Evolutionary conservation across 768 basidiomycete species (phyloP).

Genomic region (Mycena metata): DNA sequence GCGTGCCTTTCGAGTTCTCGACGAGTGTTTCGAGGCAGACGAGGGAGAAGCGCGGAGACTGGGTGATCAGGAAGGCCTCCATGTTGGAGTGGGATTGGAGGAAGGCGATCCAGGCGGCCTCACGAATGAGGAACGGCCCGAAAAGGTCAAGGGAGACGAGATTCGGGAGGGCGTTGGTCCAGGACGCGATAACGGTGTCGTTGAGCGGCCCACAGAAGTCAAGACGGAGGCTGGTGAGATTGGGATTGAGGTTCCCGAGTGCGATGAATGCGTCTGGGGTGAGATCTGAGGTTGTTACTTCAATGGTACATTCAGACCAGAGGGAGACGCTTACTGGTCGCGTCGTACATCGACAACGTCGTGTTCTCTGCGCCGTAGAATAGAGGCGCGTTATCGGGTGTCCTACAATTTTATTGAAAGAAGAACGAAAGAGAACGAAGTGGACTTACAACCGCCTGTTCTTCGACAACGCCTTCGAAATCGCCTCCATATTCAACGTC

Average conservation of each 20-base stretch:
- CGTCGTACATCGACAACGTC: constrained; percentile 85
- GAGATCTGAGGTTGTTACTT: constrained; percentile 67
- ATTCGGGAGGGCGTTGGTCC: constrained; percentile 72
- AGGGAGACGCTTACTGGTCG: constrained; percentile 79
- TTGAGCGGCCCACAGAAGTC: constrained; percentile 90
- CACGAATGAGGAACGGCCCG: constrained; percentile 88
- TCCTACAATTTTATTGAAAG: constrained; percentile 58
- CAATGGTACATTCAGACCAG: background rate
- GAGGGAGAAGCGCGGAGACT: constrained; percentile 88
- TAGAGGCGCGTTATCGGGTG: constrained; percentile 80
- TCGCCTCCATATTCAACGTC: constrained; percentile 83
- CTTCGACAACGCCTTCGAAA: constrained; percentile 85
- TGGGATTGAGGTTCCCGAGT: constrained; percentile 86
- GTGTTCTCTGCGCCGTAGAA: constrained; percentile 86
- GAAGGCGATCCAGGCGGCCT: constrained; percentile 80
- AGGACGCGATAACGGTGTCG: constrained; percentile 67
- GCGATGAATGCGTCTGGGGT: constrained; percentile 74
- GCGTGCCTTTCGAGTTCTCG: constrained; percentile 56
- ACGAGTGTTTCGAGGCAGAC: constrained; percentile 74
- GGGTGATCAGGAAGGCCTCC: constrained; percentile 81
- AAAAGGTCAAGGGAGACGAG: constrained; percentile 84
- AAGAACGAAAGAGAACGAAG: constrained; percentile 38
- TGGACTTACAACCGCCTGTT: constrained; percentile 80
- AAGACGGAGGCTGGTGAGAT: constrained; percentile 82
- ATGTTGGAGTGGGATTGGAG: constrained; percentile 75